A percentile compares a stretch with the other conserved stretches of the same genome.
phyloP scores from a whole-genome alignment of 257 asterid genomes.

The Nyctanthes arbortristis region DNA sequence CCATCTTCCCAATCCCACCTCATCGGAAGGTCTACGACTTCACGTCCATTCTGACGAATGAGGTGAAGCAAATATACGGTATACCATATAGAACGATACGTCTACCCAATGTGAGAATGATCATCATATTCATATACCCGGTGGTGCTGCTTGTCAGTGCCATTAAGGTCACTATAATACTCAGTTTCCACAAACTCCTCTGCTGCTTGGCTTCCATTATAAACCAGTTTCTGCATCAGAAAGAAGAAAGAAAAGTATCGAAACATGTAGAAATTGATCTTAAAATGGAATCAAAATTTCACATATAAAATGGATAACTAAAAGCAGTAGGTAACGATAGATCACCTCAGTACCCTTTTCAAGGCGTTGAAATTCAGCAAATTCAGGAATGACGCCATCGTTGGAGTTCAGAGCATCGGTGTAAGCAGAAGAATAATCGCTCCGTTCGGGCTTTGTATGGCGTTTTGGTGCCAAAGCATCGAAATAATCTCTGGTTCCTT shows the following conservation, averaged over 20 bases:
- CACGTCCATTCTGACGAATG: too few species aligned
- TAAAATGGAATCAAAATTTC: too few species aligned
- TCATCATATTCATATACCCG: conserved; percentile 42
- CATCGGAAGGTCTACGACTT: too few species aligned
- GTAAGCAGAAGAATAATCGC: conserved; percentile 68
- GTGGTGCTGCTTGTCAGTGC: conserved; percentile 85
- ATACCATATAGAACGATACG: too few species aligned
- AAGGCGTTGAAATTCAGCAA: conserved; percentile 56
- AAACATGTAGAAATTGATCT: too few species aligned
- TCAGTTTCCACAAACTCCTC: conserved; percentile 89
- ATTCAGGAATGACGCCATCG: conserved; percentile 50
- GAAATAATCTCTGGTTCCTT: conserved; percentile 58
- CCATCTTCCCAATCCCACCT: too few species aligned
- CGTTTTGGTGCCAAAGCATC: conserved; percentile 79
- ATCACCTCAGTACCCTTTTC: conserved; percentile 64
- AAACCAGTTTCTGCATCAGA: conserved; percentile 58
- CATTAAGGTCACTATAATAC: conserved; percentile 75
- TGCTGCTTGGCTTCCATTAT: conserved; percentile 38
- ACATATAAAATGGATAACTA: too few species aligned
- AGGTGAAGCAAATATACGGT: too few species aligned
- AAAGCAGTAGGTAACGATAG: not conserved
- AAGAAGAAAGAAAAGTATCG: not conserved
- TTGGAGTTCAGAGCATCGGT: conserved; percentile 39
- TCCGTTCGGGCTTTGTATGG: conserved; percentile 90
- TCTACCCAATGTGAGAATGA: not conserved